Evolutionary conservation across 495 filamentous ascomycete genomes (phyloP), one percentile per base, ranked within the genome.

Genomic region (Lasiosphaeria ovina): DNA sequence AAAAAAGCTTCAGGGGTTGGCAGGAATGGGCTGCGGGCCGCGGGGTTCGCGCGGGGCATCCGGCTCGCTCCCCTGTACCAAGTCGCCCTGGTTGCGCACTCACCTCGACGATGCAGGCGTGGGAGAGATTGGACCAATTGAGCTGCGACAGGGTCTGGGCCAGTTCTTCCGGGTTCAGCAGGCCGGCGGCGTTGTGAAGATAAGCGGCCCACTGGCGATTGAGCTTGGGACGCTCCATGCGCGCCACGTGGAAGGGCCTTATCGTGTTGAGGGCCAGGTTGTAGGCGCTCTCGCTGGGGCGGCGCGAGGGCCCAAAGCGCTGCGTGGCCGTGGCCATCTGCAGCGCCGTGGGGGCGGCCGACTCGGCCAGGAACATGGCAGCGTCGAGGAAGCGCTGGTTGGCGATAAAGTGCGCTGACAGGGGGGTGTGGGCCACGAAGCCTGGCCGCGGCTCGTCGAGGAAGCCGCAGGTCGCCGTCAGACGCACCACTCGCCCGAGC

Each of bases 381-480:
- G 74, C 74, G 54, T 77, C 77, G 1, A 74, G 56, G n/a, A 63
- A 72, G 1, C 58, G 62, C 2, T 62, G 73, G 0, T 70, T 70
- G 1, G 63, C 68, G 6, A 77, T 72, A 58, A 78, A 78, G 0
- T 56, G 61, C 3, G 70, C 71, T 9, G 76, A 77, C 14, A 77
- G 52, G 4, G 69, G 50, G 10, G 60, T 78, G 56, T 79, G 76
- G 0, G 75, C 71, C 2, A 78, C 54, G 36, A 72, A 42, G 3
- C 70, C 72, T 0, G 70, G 66, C 40, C 62, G 63, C 5, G 73
- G 72, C 52, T 79, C 71, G 12, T 66, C 54, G 31, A 79, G 66
- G 63, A 78, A 79, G 31, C 74, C 75, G 0, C 63, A 65, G 0
- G 69, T 76, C 24, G 71, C 65, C 8, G 63, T 72, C 69, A 77